Evolutionary conservation across 106 monocot genomes (phyloP), one percentile per base, ranked within the genome.

Genomic region (Apostasia ramifera): DNA sequence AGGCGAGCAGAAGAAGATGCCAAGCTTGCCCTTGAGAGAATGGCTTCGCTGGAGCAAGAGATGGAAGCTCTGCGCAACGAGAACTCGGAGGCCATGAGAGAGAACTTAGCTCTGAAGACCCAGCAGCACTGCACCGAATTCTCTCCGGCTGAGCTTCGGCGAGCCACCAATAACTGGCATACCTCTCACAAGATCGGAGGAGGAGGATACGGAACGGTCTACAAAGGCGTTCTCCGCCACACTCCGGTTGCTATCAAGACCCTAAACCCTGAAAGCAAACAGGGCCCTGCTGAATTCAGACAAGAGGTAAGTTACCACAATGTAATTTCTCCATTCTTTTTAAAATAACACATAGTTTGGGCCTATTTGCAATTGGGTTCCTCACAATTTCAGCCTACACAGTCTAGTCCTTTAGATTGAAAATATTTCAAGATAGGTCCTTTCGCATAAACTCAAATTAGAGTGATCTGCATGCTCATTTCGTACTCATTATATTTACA

Each of bases 131-230:
- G 2, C 44, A 47, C 47, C 47, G 62, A 67, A 50, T 74, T 50
- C 61, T 15, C 61, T 2, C 0, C 50, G 4, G 8, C 59, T 37
- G 70, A 71, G 6, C 46, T 80, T 6, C 6, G 44, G 11, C 12
- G 10, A 58, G 70, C 75, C 3, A 75, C 80, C 45, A 65, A 67
- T 8, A 59, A 75, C 50, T 80, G 75, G 52, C 43, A 64, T 49
- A 7, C 39, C 4, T 53, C 57, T 53, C 54, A 45, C 8, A 70
- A 59, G 57, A 80, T 80, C 38, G 80, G 75, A 15, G 58, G 71
- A 75, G 80, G 80, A n/a, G 70, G 70, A 11, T 80, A 66, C 47
- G 70, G 80, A 1, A 8, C 50, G 2, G 75, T 80, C 45, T 80
- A 75, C 57, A 75, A 46, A 71, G 80, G 80, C 39, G 1, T 12